phyloP scores from a whole-genome alignment of 805 yeast species.

The Tetrapisispora iriomotensis region DNA sequence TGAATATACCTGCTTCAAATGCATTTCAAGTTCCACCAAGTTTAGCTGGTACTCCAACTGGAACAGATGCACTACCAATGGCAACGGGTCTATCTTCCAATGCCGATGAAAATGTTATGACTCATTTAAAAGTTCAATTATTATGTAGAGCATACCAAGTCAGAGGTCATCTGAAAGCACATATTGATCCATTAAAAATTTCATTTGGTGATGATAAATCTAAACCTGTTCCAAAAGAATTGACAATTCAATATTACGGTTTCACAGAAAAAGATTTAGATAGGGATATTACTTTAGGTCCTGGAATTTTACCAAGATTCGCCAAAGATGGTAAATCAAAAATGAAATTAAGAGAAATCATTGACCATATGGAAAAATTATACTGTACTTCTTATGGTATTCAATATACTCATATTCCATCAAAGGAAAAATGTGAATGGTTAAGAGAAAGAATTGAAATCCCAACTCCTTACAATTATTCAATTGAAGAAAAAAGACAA shows the following conservation, averaged over 20 bases:
- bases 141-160: constrained; percentile 98
- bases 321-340: constrained; percentile 49
- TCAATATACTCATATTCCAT: constrained; percentile 94
- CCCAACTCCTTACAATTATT: constrained; percentile 74
- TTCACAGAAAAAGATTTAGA: constrained; percentile 80
- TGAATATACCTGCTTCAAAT: constrained; percentile 54
- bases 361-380: constrained; percentile 66
- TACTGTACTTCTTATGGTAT: constrained; percentile 87
- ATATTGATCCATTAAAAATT: constrained; percentile 89
- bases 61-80: constrained; percentile 52
- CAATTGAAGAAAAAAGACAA: constrained; percentile 87
- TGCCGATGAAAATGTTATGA: constrained; percentile 57
- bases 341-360: constrained; percentile 69
- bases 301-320: constrained; percentile 93
- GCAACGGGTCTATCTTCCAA: constrained; percentile 26
- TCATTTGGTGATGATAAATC: constrained; percentile 62
- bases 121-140: constrained; percentile 91
- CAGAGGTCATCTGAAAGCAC: constrained; percentile 93
- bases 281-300: constrained; percentile 82
- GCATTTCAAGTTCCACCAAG: constrained; percentile 93
- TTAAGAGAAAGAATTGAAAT: constrained; percentile 92
- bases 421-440: constrained; percentile 96
- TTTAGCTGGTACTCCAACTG: constrained; percentile 68
- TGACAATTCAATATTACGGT: constrained; percentile 86
- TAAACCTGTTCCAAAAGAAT: constrained; percentile 62